Evolutionary conservation across 108 stramenopile species (phyloP).

Genomic region (Seminavis robusta): DNA sequence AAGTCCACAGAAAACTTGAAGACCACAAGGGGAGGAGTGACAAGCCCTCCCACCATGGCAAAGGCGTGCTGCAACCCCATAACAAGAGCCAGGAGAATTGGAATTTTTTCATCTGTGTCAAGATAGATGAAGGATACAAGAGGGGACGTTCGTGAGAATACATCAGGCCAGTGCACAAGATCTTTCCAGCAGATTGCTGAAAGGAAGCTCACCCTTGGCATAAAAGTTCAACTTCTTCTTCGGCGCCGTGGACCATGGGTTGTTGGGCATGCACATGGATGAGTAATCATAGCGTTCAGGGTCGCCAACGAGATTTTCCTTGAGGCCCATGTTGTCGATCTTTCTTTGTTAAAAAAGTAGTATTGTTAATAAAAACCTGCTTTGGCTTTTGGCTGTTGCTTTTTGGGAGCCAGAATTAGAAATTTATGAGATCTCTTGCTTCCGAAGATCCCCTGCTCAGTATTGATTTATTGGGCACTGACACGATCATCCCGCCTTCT

Average conservation of each 20-base stretch:
- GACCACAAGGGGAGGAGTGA: slow-evolving; percentile 61
- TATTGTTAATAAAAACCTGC: too few relatives aligned
- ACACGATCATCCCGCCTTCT: too few relatives aligned
- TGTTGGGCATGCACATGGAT: slow-evolving; percentile 49
- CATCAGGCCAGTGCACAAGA: background rate
- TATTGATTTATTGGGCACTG: too few relatives aligned
- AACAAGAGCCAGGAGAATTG: slow-evolving; percentile 40
- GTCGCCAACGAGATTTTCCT: slow-evolving; percentile 39
- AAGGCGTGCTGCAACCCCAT: slow-evolving; percentile 78
- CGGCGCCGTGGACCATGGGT: slow-evolving; percentile 33
- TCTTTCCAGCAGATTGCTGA: slow-evolving; percentile 2
- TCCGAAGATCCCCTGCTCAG: too few relatives aligned
- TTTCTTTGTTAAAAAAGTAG: too few relatives aligned
- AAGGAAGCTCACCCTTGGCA: slow-evolving; percentile 20
- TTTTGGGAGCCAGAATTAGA: too few relatives aligned
- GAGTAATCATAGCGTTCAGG: slow-evolving; percentile 54
- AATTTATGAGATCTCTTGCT: too few relatives aligned
- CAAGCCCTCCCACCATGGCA: slow-evolving; percentile 74
- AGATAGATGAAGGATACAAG: slow-evolving; percentile 5
- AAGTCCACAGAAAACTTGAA: slow-evolving; percentile 55
- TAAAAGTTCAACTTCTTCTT: slow-evolving; percentile 33
- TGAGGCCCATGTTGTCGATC: slow-evolving; percentile 37
- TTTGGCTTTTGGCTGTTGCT: too few relatives aligned
- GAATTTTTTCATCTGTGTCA: slow-evolving; percentile 46
- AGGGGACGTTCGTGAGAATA: background rate